Percentiles rank a stretch among this genome's conserved stretches.
These are phyloP conservation scores for Coniella lustricola DNA, from an alignment of 2,329 filamentous ascomycete species.

Conservation along the genomic window DNA sequence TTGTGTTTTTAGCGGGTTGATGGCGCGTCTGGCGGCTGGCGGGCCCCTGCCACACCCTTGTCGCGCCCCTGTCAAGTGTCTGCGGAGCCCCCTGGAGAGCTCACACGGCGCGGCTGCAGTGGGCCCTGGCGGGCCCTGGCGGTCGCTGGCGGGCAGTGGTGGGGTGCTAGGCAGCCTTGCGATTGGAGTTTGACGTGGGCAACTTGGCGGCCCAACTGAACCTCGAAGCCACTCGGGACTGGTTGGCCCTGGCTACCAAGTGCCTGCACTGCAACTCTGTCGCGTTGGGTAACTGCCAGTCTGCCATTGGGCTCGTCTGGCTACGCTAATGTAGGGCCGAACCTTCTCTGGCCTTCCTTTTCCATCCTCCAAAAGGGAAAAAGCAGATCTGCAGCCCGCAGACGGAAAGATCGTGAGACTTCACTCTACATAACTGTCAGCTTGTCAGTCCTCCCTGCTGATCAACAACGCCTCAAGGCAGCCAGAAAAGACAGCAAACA, in stretches of 20 bases:
- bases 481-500: too few relatives aligned
- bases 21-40: constrained; percentile 3
- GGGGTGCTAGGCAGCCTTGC: not conserved
- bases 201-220: constrained; percentile 1
- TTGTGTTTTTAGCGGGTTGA: not conserved
- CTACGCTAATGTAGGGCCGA: constrained; percentile 16
- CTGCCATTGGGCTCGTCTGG: constrained; percentile 3
- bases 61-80: not conserved
- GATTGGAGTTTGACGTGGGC: not conserved
- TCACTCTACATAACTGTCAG: not conserved
- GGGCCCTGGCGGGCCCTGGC: not conserved
- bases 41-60: not conserved
- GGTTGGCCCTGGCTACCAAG: too few relatives aligned
- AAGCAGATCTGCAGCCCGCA: not conserved
- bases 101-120: not conserved
- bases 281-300: too few relatives aligned
- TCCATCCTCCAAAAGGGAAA: not conserved
- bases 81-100: not conserved
- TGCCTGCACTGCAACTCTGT: constrained; percentile 4
- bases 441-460: constrained; percentile 1
- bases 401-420: not conserved
- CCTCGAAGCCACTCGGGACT: constrained; percentile 3
- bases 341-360: constrained; percentile 3
- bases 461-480: not conserved
- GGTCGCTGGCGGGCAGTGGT: not conserved